phyloP scores from a whole-genome alignment of 495 filamentous ascomycete species.

The Neurospora sublineolata region DNA sequence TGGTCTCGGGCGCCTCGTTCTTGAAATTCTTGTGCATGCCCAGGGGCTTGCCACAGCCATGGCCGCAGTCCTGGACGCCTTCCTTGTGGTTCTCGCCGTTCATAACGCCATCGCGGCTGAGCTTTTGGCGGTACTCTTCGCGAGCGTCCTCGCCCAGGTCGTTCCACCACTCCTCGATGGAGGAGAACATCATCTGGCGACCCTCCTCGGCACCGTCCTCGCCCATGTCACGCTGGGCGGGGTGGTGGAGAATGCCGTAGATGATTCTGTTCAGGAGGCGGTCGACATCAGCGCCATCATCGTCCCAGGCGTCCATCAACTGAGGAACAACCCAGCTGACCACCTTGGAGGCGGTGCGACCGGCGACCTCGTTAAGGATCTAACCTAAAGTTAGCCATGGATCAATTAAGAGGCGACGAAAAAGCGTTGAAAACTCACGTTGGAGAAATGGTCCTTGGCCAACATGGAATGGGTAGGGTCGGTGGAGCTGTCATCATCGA shows the following conservation, averaged over 20 bases:
- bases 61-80: constrained; percentile 70
- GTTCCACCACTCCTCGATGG: constrained; percentile 71
- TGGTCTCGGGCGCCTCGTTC: constrained; percentile 17
- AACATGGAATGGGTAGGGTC: constrained; percentile 95
- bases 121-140: constrained; percentile 53
- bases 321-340: constrained; percentile 77
- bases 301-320: constrained; percentile 75
- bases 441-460: constrained; percentile 85
- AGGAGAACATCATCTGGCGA: constrained; percentile 62
- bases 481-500: constrained; percentile 58
- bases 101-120: constrained; percentile 65
- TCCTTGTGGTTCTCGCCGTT: constrained; percentile 72
- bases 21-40: constrained; percentile 34
- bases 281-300: constrained; percentile 55
- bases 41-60: constrained; percentile 60
- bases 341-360: constrained; percentile 64
- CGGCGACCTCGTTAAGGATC: constrained; percentile 80
- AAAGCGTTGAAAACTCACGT: constrained; percentile 28
- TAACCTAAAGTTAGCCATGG: constrained; percentile 22
- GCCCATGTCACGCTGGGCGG: constrained; percentile 56
- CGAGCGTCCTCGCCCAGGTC: constrained; percentile 48
- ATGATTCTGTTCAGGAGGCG: constrained; percentile 62
- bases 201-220: constrained; percentile 64
- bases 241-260: constrained; percentile 77
- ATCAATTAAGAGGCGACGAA: neutral